phyloP scores from a whole-genome alignment of 2,329 filamentous ascomycete genomes.

The Scleromitrula shiraiana region DNA sequence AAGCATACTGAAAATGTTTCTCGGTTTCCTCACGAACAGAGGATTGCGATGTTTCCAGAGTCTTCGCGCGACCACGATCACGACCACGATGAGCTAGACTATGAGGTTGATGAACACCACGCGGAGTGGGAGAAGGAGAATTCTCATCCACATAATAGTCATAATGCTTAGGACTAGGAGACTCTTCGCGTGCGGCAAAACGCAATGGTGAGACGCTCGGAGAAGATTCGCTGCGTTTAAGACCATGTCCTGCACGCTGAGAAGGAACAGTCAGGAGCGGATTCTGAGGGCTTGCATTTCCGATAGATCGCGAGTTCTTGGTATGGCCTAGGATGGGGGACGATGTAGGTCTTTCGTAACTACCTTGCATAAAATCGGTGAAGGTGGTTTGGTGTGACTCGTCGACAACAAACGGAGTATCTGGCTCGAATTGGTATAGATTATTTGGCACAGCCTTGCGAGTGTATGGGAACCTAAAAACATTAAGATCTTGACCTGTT shows the following conservation, averaged over 20 bases:
- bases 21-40: background rate
- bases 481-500: too few relatives aligned
- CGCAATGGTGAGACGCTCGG: conserved; percentile 9
- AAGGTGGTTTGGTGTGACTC: conserved; percentile 19
- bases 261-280: background rate
- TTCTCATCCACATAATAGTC: background rate
- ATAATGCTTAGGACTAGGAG: background rate
- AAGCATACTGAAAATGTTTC: background rate
- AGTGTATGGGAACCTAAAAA: background rate
- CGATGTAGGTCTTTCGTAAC: conserved; percentile 8
- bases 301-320: conserved; percentile 21
- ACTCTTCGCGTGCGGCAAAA: background rate
- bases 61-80: too few relatives aligned
- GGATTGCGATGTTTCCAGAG: background rate
- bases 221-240: conserved; percentile 17
- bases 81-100: background rate
- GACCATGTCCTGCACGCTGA: conserved; percentile 1
- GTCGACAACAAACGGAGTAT: conserved; percentile 15
- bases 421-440: conserved; percentile 23
- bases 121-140: conserved; percentile 2
- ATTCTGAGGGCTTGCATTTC: conserved; percentile 9
- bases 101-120: background rate
- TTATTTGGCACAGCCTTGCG: conserved; percentile 7
- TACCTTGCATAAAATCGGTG: conserved; percentile 19
- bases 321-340: conserved; percentile 15